Percentiles rank a stretch among this genome's conserved stretches.
Conservation (phyloP, 257 asterid genomes). For the Solanum clarkiae region DNA sequence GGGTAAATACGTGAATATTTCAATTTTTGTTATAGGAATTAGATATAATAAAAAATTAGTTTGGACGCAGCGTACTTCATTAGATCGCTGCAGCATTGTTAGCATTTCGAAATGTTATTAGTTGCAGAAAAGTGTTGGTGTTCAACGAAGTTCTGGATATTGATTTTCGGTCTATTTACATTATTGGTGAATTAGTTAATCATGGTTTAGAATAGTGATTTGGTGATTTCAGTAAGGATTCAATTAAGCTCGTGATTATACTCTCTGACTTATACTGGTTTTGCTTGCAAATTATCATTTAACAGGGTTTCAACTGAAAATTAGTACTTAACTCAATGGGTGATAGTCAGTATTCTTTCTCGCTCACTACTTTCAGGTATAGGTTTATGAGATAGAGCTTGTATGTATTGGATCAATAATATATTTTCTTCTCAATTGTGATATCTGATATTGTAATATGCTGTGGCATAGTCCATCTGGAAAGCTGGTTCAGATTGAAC, state of each 20-base stretch:
- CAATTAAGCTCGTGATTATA: background rate
- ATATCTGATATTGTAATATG: background rate
- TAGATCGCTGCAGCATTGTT: background rate
- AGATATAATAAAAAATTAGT: background rate
- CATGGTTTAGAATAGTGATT: background rate
- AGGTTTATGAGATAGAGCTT: background rate
- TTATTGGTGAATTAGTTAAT: background rate
- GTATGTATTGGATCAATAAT: background rate
- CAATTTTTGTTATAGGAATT: background rate
- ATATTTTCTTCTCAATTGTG: background rate
- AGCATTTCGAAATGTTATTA: background rate
- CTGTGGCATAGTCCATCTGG: slow-evolving; percentile 64
- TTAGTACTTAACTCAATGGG: slow-evolving; percentile 41
- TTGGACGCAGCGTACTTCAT: background rate
- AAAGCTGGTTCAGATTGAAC: slow-evolving; percentile 96
- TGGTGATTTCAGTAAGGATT: background rate
- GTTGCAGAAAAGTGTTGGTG: background rate
- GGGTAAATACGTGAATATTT: background rate
- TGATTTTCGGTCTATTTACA: background rate
- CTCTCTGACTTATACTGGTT: background rate
- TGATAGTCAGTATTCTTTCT: slow-evolving; percentile 97
- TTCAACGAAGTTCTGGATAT: background rate
- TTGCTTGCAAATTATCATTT: background rate
- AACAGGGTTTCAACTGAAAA: background rate
- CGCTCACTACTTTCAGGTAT: slow-evolving; percentile 98